Evolutionary conservation across 305 asterid genomes (phyloP), one percentile per base, ranked within the genome.

Genomic region (Rubia peregrina): DNA sequence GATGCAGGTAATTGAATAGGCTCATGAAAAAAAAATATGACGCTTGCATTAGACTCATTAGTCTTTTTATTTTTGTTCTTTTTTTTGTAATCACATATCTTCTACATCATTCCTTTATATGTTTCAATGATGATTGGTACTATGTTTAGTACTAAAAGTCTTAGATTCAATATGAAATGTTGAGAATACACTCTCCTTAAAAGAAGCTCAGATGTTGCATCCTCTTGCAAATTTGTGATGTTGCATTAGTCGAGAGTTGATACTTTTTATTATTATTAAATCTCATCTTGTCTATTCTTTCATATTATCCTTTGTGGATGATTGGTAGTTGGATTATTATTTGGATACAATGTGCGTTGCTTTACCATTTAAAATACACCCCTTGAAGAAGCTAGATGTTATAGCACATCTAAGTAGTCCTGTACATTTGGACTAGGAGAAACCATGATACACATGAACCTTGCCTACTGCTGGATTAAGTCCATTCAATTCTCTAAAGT

Each of bases 1-100:
- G 94, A 88, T 78, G 90, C 84, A 80, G 91, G 94, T 88, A 77
- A 55, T 5, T 62, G 10, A 49, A 38, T 24, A 73, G 71, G 72
- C 69, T 61, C 41, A 24, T 53, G 56, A 49, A 51, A 46, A 33
- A 30, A 33, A 46, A 9, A 26, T n/a, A 14, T 19, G 17, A 44
- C n/a, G 14, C 42, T 21, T 53, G 33, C 60, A 40, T 33, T 41
- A 42, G 46, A 65, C 17, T 53, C 17, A n/a, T 9, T 22, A 0
- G 22, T 24, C 30, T 2, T 24, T 10, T 1, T 44, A 53, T 66
- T 42, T 17, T 41, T 3, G 12, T 41, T 41, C 43, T 41, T 41
- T 42, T 42, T 42, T 42, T 42, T 42, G 11, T 42, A 16, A 30
- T 12, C 9, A 43, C 48, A 42, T 56, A 1, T 42, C 33, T 65